Percentiles rank a stretch among this genome's conserved stretches.
phyloP scores from a whole-genome alignment of 805 yeast species.

The Hanseniaspora valbyensis region DNA sequence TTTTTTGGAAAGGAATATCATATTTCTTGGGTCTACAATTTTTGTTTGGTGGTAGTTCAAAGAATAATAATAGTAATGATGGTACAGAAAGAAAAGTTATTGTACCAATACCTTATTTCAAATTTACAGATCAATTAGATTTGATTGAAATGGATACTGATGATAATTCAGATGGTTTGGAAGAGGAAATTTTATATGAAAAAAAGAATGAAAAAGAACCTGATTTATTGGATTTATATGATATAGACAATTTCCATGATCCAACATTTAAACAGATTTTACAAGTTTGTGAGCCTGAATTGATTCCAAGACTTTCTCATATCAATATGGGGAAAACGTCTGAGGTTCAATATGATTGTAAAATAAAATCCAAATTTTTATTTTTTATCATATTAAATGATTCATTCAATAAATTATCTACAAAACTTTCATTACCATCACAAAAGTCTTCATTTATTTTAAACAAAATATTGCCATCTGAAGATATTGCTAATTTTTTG shows the following conservation, averaged over 20 bases:
- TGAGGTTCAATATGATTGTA: slow-evolving; percentile 9
- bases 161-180: background rate
- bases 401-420: background rate
- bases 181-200: background rate
- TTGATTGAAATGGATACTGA: background rate
- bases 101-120: slow-evolving; percentile 12
- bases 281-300: background rate
- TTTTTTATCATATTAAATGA: slow-evolving; percentile 7
- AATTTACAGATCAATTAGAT: slow-evolving; percentile 7
- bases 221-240: background rate
- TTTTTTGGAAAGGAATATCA: slow-evolving; percentile 1
- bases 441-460: background rate
- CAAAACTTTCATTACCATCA: background rate
- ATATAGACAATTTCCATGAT: background rate
- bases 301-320: background rate
- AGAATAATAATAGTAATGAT: background rate
- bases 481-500: background rate
- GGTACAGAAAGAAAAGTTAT: background rate
- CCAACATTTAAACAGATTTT: slow-evolving; percentile 1
- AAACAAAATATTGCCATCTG: slow-evolving; percentile 1
- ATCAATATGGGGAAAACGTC: background rate
- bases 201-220: background rate
- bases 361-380: slow-evolving; percentile 7
- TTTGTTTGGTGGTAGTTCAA: background rate
- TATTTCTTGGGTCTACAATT: slow-evolving; percentile 8